Conservation (phyloP, 495 filamentous ascomycete species). For the Apiosordaria backusii region DNA sequence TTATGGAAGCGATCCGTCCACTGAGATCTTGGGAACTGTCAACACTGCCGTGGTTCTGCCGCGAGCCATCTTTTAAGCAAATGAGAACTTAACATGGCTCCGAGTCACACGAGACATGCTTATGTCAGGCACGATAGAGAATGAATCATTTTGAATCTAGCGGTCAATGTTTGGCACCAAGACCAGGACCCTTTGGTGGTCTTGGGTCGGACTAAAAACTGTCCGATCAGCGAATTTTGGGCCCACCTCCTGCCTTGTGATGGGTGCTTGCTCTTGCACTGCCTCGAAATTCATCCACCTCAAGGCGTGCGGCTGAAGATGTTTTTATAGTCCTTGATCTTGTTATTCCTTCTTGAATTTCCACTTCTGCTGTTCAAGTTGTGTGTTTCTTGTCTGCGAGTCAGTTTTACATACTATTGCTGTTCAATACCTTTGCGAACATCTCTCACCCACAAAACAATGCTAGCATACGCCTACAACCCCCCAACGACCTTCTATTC, state of each 20-base stretch:
- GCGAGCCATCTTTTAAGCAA: too few species aligned
- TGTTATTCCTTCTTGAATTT: background rate
- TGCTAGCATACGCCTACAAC: background rate
- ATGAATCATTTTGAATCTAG: background rate
- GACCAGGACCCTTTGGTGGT: background rate
- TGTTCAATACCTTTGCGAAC: background rate
- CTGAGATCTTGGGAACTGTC: too few species aligned
- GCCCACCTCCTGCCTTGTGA: background rate
- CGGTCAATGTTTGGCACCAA: too few species aligned
- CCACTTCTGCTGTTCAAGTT: too few species aligned
- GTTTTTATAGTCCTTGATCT: background rate
- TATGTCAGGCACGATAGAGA: background rate
- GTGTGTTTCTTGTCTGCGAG: too few species aligned
- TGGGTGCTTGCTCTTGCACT: background rate
- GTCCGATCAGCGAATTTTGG: background rate
- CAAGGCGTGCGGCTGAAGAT: background rate
- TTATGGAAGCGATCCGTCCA: too few species aligned
- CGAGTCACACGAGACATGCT: too few species aligned
- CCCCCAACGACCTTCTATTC: background rate
- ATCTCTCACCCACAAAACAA: background rate
- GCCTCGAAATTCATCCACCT: background rate
- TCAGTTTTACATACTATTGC: too few species aligned
- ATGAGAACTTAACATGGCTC: too few species aligned
- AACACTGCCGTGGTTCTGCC: too few species aligned
- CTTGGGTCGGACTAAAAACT: background rate